Evolutionary conservation across 352 stramenopile species (phyloP), one percentile per base, ranked within the genome.

Genomic region (Pythium dissotocum): DNA sequence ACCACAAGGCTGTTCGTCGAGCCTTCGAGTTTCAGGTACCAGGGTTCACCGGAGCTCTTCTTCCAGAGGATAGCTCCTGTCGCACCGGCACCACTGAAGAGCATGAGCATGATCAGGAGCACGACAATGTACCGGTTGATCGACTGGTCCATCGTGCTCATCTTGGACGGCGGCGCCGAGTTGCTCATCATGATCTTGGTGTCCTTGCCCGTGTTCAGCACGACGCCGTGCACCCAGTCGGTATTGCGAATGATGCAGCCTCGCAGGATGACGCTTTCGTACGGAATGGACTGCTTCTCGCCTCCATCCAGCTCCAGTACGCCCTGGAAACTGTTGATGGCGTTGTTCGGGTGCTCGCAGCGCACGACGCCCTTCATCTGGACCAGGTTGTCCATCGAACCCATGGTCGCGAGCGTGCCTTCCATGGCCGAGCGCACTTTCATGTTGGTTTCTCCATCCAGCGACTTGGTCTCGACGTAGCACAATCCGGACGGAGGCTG

Each of bases 381-480:
- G 18, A 78, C 14, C 35, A 95, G 60, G 44, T 82, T 82, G 0
- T 82, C 68, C 14, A 72, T 38, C 0, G 61, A 55, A 1, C 80
- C 77, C 78, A 93, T 89, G 0, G 72, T 72, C 9, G 62, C 62
- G 53, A 91, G 70, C 28, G 87, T 94, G 52, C 54, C 75, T 32
- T 96, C 83, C 82, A 94, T 90, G 5, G 83, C 87, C 0, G 82
- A 89, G 7, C 91, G 83, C 18, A 96, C 79, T 72, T 98, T 98
- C 77, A 98, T 91, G 69, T 98, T 98, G 14, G 92, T 98, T 66
- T 98, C 93, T 26, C 93, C 93, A 69, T 98, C 93, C 14, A 98
- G 77, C 21, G 86, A 95, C 62, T 95, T 95, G 51, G 93, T 98
- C 76, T 97, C 89, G 7, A 97, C 87, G 53, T 96, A 97, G 69